Conservation (phyloP, 2,329 filamentous ascomycete genomes). For the Stachybotrys elegans region DNA sequence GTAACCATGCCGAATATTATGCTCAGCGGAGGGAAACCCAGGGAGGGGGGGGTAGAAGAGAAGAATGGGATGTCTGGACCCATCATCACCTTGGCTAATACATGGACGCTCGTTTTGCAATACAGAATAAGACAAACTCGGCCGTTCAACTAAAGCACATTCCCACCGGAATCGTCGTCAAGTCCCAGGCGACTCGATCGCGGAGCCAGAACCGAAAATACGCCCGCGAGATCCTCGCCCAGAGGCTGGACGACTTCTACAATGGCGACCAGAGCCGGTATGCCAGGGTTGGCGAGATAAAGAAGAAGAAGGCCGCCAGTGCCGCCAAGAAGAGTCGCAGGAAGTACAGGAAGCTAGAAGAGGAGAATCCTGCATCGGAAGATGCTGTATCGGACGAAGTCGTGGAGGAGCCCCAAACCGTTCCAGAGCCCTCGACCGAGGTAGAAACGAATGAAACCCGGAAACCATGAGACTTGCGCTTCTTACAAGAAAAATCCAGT, state of each 20-base stretch:
- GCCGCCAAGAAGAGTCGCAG: slow-evolving; percentile 74
- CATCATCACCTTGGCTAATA: slow-evolving; percentile 7
- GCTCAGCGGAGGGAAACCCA: no score
- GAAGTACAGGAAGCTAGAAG: slow-evolving; percentile 65
- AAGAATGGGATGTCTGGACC: no score
- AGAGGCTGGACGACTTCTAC: slow-evolving; percentile 65
- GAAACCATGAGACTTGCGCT: no score
- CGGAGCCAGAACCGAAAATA: slow-evolving; percentile 82
- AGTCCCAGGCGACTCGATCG: slow-evolving; percentile 87
- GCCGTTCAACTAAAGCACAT: slow-evolving; percentile 89
- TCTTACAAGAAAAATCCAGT: no score
- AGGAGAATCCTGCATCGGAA: slow-evolving; percentile 31
- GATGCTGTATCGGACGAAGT: neutral
- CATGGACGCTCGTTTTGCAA: neutral
- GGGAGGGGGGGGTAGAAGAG: no score
- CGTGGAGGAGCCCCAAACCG: no score
- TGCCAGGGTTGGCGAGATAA: slow-evolving; percentile 57
- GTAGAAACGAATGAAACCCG: no score
- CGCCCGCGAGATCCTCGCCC: slow-evolving; percentile 71
- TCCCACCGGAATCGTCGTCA: slow-evolving; percentile 87
- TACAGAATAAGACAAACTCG: slow-evolving; percentile 88
- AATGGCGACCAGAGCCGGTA: slow-evolving; percentile 67
- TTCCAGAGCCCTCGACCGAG: no score
- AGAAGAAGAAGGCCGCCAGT: slow-evolving; percentile 68
- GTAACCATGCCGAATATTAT: no score